phyloP scores from a whole-genome alignment of 2,329 filamentous ascomycete species.

The Zymoseptoria pseudotritici region DNA sequence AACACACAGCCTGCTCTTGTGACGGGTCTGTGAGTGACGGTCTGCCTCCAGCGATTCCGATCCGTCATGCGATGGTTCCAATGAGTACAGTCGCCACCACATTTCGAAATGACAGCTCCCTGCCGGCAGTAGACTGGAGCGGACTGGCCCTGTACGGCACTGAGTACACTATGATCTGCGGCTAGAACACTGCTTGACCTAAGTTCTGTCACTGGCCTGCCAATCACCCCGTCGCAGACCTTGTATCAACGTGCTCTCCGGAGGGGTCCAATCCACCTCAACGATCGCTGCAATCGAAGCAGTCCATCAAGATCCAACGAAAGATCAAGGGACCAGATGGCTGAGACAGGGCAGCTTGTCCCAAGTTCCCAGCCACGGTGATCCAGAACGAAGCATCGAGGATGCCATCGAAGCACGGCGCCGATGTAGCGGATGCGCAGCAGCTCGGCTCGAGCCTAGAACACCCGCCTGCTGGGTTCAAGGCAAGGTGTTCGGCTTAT shows the following conservation, averaged over 20 bases:
- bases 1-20: background rate
- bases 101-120: background rate
- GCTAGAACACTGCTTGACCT: background rate
- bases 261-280: too few relatives aligned
- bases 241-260: background rate
- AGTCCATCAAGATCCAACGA: background rate
- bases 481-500: background rate
- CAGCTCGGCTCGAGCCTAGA: background rate
- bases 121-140: background rate
- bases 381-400: background rate
- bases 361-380: background rate
- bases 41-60: background rate
- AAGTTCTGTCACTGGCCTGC: too few relatives aligned
- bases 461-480: background rate
- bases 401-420: background rate
- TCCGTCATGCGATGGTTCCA: background rate
- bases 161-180: background rate
- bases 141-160: background rate
- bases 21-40: background rate
- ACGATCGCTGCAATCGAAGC: background rate
- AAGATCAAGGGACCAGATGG: background rate
- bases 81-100: background rate
- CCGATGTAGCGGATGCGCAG: background rate
- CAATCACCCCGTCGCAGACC: too few relatives aligned
- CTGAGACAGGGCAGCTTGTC: background rate